Conservation (phyloP, 1,284 basidiomycete species). For the Ceratorhiza oryzae-sativae region DNA sequence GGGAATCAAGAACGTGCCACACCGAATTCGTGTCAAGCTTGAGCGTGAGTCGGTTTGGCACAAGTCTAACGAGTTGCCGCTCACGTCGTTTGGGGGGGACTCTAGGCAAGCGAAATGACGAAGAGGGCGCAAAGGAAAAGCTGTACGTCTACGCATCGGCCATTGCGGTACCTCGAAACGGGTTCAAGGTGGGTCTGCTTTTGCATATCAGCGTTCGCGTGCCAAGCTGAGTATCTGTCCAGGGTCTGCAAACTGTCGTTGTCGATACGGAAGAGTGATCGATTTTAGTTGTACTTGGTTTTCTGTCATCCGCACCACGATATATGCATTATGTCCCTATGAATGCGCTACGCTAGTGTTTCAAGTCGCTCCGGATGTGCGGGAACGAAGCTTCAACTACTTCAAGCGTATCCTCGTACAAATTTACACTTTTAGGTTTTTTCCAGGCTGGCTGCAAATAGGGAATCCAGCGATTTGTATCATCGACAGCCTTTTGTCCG, state of each 20-base stretch:
- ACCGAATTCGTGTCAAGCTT: slow-evolving; percentile 87
- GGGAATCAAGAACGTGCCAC: slow-evolving; percentile 90
- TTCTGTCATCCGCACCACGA: slow-evolving; percentile 15
- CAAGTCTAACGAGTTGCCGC: neutral
- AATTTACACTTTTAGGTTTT: no score
- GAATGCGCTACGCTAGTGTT: slow-evolving; percentile 18
- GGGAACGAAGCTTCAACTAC: no score
- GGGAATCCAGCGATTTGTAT: no score
- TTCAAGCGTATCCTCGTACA: no score
- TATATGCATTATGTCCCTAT: slow-evolving; percentile 38
- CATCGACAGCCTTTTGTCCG: no score
- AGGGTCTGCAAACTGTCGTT: slow-evolving; percentile 84
- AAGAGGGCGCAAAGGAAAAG: slow-evolving; percentile 97
- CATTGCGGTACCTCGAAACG: slow-evolving; percentile 69
- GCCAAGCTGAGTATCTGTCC: slow-evolving; percentile 28
- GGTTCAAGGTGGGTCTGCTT: slow-evolving; percentile 78
- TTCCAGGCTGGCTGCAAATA: no score
- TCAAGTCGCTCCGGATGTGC: neutral
- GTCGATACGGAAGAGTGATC: slow-evolving; percentile 71
- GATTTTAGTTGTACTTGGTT: slow-evolving; percentile 29
- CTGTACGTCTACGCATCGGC: slow-evolving; percentile 90
- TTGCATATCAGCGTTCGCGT: neutral
- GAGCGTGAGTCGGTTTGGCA: slow-evolving; percentile 74
- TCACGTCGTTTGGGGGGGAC: no score
- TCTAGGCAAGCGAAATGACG: slow-evolving; percentile 87